A percentile compares a stretch with the other conserved stretches of the same genome.
Evolutionary conservation across 2,329 filamentous ascomycete genomes (phyloP).

Genomic region (Aureobasidium sp.): DNA sequence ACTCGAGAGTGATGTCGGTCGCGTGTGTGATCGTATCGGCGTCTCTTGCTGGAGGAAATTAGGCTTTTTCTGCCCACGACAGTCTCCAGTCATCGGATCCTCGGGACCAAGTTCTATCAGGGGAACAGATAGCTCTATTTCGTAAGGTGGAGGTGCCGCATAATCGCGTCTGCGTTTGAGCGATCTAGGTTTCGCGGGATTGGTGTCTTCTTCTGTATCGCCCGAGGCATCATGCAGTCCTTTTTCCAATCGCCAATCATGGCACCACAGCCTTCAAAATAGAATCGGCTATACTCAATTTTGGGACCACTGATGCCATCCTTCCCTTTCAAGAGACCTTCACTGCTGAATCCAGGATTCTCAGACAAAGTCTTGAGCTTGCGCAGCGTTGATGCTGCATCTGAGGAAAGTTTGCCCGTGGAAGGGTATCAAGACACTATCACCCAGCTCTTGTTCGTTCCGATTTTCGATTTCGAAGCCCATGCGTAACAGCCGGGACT

Average conservation of each 20-base stretch:
- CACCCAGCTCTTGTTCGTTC: too few species aligned
- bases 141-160: not conserved
- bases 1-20: not conserved
- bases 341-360: too few species aligned
- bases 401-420: too few species aligned
- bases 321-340: too few species aligned
- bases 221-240: not conserved
- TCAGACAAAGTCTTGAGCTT: too few species aligned
- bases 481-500: too few species aligned
- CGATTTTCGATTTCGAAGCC: too few species aligned
- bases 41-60: not conserved
- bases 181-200: not conserved
- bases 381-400: too few species aligned
- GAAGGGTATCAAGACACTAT: too few species aligned
- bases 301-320: too few species aligned
- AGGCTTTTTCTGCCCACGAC: not conserved
- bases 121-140: not conserved
- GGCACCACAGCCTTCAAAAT: too few species aligned
- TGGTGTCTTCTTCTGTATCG: not conserved
- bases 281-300: too few species aligned
- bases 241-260: not conserved
- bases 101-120: not conserved
- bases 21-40: not conserved
- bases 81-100: not conserved
- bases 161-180: not conserved